Evolutionary conservation across 257 asterid genomes (phyloP), one percentile per base, ranked within the genome.

Genomic region (Fraxinus pennsylvanica): DNA sequence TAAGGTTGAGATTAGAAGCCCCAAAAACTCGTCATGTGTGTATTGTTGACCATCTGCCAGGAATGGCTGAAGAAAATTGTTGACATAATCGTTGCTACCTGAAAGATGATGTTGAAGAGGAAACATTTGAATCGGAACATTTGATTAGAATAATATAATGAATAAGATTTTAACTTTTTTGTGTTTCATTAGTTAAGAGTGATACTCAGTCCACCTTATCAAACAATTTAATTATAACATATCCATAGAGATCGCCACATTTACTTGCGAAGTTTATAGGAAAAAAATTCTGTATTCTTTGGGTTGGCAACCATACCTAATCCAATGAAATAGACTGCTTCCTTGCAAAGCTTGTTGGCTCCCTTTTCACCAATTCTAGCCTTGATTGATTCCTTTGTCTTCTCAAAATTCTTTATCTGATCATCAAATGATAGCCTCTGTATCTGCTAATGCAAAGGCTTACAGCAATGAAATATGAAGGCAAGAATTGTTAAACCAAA

Each of bases 31-130:
- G 1, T 89, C 92, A 14, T 92, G 97, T 29, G 97, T 88, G 76
- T 78, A 92, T 43, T 90, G 94, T 74, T 85, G 87, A 5, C 92
- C 88, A 21, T 85, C 92, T 43, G 84, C 84, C 80, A 90, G 76
- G 67, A 91, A 92, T 12, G 97, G 97, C 80, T 92, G 97, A 54
- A 92, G 91, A 76, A 78, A 91, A 68, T 92, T 92, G 92, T 91
- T 92, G 3, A 92, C 97, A 74, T 92, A 92, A 76, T 91, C 96
- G 45, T 92, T 92, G 92, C 97, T 92, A 59, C 97, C 97, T 90
- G 88, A 59, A 78, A 80, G 67, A 3, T 54, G 68, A 65, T 7
- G 14, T 19, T 6, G n/a, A 22, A 38, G 78, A 45, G 72, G 71
- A 45, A 74, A 57, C 29, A 57, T 14, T 35, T 8, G 32, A 29